These are phyloP conservation scores for Dacryopinax spathularia DNA, from an alignment of 768 basidiomycete species.

Conservation along the genomic window DNA sequence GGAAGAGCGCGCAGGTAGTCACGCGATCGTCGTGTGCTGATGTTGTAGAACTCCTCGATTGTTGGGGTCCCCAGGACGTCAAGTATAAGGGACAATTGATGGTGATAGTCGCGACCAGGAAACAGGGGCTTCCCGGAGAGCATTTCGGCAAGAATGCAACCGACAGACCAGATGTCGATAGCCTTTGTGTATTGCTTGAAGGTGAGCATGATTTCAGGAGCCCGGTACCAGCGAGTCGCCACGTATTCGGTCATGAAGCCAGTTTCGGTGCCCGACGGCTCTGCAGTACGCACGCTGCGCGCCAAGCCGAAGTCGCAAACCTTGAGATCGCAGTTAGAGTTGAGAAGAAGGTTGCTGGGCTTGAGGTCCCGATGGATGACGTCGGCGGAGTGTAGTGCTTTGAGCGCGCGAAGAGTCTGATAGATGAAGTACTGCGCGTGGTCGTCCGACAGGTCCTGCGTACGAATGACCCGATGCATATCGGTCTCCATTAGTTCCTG, in stretches of 20 bases:
- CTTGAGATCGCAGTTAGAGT: slow-evolving; percentile 93
- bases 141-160: slow-evolving; percentile 81
- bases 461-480: slow-evolving; percentile 88
- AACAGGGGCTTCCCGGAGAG: slow-evolving; percentile 82
- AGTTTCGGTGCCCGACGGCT: slow-evolving; percentile 20
- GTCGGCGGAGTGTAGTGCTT: slow-evolving; percentile 88
- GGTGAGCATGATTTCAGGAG: slow-evolving; percentile 35
- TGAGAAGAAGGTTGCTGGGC: slow-evolving; percentile 86
- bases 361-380: slow-evolving; percentile 93
- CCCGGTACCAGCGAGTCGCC: slow-evolving; percentile 67
- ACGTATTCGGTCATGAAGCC: slow-evolving; percentile 74
- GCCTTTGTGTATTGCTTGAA: slow-evolving; percentile 36
- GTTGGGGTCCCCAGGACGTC: slow-evolving; percentile 85
- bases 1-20: slow-evolving; percentile 83
- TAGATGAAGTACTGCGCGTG: slow-evolving; percentile 90
- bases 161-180: slow-evolving; percentile 31
- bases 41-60: slow-evolving; percentile 90
- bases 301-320: slow-evolving; percentile 86
- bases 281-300: slow-evolving; percentile 28
- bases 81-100: slow-evolving; percentile 83
- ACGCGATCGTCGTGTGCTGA: slow-evolving; percentile 61
- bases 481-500: slow-evolving; percentile 74
- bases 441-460: slow-evolving; percentile 86
- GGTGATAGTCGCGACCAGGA: slow-evolving; percentile 91
- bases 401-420: slow-evolving; percentile 87